A percentile compares a stretch with the other conserved stretches of the same genome.
Evolutionary conservation across 495 filamentous ascomycete genomes (phyloP).

Genomic region (Delitschia confertaspora): DNA sequence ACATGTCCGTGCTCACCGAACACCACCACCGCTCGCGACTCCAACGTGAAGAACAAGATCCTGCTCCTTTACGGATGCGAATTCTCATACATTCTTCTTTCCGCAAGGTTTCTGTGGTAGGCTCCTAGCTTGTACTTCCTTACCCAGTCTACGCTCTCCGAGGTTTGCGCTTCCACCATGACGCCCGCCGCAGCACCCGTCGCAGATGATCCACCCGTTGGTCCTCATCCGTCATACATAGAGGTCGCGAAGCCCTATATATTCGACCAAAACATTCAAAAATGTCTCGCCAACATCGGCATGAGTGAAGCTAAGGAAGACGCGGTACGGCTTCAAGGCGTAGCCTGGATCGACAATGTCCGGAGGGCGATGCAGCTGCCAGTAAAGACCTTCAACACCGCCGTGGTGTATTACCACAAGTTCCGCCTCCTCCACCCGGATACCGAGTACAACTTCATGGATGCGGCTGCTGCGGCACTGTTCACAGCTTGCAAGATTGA

Average conservation of each 20-base stretch:
- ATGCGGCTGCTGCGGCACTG: constrained; percentile 77
- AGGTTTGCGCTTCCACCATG: constrained; percentile 16
- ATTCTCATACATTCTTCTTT: too few relatives aligned
- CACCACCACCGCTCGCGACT: too few relatives aligned
- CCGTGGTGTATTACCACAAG: constrained; percentile 77
- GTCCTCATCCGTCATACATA: constrained; percentile 64
- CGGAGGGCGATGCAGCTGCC: constrained; percentile 66
- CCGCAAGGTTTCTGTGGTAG: too few relatives aligned
- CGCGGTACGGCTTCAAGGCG: constrained; percentile 59
- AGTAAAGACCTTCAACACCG: constrained; percentile 75
- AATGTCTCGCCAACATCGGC: constrained; percentile 46
- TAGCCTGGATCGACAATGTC: constrained; percentile 73
- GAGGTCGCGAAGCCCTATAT: constrained; percentile 61
- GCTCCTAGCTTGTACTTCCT: too few relatives aligned
- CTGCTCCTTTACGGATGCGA: too few relatives aligned
- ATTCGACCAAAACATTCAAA: constrained; percentile 53
- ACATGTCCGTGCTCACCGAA: too few relatives aligned
- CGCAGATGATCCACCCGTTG: constrained; percentile 21
- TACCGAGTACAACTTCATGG: constrained; percentile 56
- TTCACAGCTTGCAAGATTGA: constrained; percentile 95
- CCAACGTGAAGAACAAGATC: too few relatives aligned
- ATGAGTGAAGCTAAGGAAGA: constrained; percentile 58
- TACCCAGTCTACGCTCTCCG: too few relatives aligned
- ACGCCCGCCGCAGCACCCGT: constrained; percentile 13
- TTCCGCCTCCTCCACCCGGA: constrained; percentile 74